phyloP scores from a whole-genome alignment of 306 rosid species.

The Boehmeria nivea region DNA sequence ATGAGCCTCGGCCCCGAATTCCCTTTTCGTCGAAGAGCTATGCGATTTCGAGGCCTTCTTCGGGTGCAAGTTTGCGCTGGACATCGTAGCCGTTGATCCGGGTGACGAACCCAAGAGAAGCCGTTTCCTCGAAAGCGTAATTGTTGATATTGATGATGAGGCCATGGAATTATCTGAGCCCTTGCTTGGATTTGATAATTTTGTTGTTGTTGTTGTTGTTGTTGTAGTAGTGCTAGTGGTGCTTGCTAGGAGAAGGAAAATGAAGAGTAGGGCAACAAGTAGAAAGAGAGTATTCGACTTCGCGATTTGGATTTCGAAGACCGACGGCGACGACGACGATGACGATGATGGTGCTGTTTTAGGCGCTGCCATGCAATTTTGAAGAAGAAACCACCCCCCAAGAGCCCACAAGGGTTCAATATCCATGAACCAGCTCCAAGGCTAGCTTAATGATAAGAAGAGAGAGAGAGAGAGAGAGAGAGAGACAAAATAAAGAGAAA shows the following conservation, averaged over 20 bases:
- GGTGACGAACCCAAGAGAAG: constrained; percentile 34
- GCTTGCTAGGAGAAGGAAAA: constrained; percentile 48
- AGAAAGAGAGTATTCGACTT: constrained; percentile 38
- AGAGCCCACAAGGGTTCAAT: constrained; percentile 94
- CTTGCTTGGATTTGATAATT: constrained; percentile 27
- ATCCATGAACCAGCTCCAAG: constrained; percentile 94
- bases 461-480: constrained; percentile 13
- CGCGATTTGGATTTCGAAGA: constrained; percentile 33
- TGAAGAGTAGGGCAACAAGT: constrained; percentile 47
- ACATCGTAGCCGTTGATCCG: constrained; percentile 14
- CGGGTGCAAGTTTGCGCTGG: constrained; percentile 45
- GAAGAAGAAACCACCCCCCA: constrained; percentile 97
- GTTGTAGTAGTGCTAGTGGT: too few relatives aligned
- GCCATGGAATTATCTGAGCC: constrained; percentile 23
- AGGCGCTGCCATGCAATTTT: constrained; percentile 87
- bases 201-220: constrained; percentile 21
- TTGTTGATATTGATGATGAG: too few relatives aligned
- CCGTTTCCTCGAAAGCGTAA: constrained; percentile 20
- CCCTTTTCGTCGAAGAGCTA: constrained; percentile 19
- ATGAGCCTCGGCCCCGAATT: constrained; percentile 73
- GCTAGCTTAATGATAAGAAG: constrained; percentile 14
- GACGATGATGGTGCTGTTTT: constrained; percentile 43
- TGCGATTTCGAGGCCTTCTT: constrained; percentile 17
- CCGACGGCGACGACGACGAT: constrained; percentile 20
- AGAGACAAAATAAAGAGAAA: constrained; percentile 16